These are phyloP conservation scores for Candida maltosa DNA, from an alignment of 805 yeast genomes.

Conservation along the genomic window DNA sequence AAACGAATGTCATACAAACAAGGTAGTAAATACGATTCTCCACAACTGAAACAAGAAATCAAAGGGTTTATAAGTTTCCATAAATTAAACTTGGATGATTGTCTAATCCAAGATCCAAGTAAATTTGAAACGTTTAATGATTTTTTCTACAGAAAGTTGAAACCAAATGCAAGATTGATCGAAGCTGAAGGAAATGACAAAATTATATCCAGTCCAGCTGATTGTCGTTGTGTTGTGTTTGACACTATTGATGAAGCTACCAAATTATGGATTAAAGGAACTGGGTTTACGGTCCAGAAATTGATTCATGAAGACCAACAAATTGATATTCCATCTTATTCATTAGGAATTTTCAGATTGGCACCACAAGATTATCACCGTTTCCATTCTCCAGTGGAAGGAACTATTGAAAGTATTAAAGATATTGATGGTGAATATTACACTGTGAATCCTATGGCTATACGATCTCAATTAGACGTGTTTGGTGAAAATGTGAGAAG, in stretches of 20 bases:
- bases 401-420: constrained; percentile 61
- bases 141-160: constrained; percentile 78
- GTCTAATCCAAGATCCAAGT: constrained; percentile 44
- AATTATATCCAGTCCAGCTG: constrained; percentile 77
- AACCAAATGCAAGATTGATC: constrained; percentile 65
- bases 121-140: constrained; percentile 76
- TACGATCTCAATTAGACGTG: constrained; percentile 82
- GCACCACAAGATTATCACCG: constrained; percentile 98
- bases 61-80: constrained; percentile 79
- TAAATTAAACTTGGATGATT: constrained; percentile 71
- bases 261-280: constrained; percentile 86
- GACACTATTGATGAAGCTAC: constrained; percentile 58
- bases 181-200: constrained; percentile 52
- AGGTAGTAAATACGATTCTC: constrained; percentile 78
- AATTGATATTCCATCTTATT: too few species aligned
- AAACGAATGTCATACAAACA: constrained; percentile 70
- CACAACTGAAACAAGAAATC: constrained; percentile 64
- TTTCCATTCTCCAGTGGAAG: constrained; percentile 85
- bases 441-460: constrained; percentile 97
- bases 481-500: constrained; percentile 88
- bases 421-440: constrained; percentile 86
- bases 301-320: constrained; percentile 47
- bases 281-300: constrained; percentile 64
- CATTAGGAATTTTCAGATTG: constrained; percentile 76
- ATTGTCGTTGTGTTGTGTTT: constrained; percentile 78